Conservation (phyloP, 352 stramenopile species). For the Phytophthora europaea region DNA sequence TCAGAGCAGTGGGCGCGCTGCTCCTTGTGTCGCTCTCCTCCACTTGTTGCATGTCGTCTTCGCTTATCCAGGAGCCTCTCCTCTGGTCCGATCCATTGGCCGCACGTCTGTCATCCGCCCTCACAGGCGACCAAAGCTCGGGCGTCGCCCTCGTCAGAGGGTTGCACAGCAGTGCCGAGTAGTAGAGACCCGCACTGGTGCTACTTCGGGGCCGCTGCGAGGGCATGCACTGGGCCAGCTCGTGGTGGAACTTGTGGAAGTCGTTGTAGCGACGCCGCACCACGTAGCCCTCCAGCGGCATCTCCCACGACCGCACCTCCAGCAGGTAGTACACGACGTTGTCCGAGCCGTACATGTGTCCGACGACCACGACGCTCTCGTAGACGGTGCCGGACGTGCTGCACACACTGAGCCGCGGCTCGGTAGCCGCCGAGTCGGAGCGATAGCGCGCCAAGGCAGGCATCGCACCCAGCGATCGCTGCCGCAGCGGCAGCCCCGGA, state of each 20-base stretch:
- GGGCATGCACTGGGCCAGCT: conserved; percentile 67
- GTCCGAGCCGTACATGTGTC: conserved; percentile 67
- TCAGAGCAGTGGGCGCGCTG: conserved; percentile 26
- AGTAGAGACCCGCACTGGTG: conserved; percentile 44
- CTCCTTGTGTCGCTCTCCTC: conserved; percentile 41
- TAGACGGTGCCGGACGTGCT: conserved; percentile 77
- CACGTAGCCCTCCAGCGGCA: conserved; percentile 82
- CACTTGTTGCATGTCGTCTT: conserved; percentile 25
- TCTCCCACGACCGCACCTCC: conserved; percentile 77
- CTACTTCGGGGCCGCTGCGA: conserved; percentile 37
- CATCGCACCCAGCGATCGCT: conserved; percentile 41
- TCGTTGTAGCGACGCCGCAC: conserved; percentile 82
- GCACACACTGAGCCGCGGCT: conserved; percentile 66
- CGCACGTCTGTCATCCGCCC: conserved; percentile 35
- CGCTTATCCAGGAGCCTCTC: conserved; percentile 40
- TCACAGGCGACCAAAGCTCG: conserved; percentile 66
- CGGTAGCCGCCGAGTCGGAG: conserved; percentile 39
- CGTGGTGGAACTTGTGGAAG: conserved; percentile 71
- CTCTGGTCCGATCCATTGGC: conserved; percentile 24
- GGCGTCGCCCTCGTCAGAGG: conserved; percentile 37
- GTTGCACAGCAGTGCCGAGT: conserved; percentile 67
- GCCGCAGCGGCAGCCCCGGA: conserved; percentile 32
- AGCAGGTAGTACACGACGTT: conserved; percentile 84
- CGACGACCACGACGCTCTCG: conserved; percentile 79
- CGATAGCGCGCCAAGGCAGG: conserved; percentile 40